Evolutionary conservation across 768 basidiomycete species (phyloP).

Genomic region (Pisolithus tinctorius): DNA sequence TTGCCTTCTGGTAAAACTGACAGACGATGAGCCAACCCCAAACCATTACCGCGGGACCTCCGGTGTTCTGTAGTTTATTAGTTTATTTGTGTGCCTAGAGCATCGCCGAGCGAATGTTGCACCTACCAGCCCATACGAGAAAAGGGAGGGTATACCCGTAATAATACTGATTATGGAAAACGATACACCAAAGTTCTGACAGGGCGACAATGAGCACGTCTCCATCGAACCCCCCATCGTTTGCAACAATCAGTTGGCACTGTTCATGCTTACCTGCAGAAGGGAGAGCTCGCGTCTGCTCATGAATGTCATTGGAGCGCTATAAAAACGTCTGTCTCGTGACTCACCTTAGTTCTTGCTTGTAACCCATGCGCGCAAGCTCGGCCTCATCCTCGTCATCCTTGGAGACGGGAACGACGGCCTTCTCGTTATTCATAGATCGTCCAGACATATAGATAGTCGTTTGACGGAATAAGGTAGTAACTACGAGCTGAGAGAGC

Average conservation of each 20-base stretch:
- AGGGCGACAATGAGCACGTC: too few relatives aligned
- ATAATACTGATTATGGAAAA: constrained; percentile 75
- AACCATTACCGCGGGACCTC: constrained; percentile 72
- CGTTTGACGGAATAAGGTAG: too few relatives aligned
- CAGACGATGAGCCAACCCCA: constrained; percentile 67
- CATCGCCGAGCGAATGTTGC: not conserved
- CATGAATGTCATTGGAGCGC: not conserved
- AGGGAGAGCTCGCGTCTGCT: constrained; percentile 55
- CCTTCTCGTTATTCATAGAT: not conserved
- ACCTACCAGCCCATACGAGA: constrained; percentile 61
- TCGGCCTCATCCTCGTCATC: constrained; percentile 49
- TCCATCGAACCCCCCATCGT: not conserved
- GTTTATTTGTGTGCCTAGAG: not conserved
- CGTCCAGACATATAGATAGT: not conserved
- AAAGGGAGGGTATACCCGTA: constrained; percentile 65
- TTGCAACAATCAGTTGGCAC: constrained; percentile 14
- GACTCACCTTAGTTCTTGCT: constrained; percentile 56
- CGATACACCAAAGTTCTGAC: constrained; percentile 62
- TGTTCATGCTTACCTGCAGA: constrained; percentile 41
- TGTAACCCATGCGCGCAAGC: constrained; percentile 68
- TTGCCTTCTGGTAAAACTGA: constrained; percentile 24
- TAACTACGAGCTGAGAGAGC: too few relatives aligned
- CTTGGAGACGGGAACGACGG: not conserved
- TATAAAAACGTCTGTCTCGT: not conserved
- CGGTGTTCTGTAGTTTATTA: constrained; percentile 48